phyloP scores from a whole-genome alignment of 768 basidiomycete species.

The Dioszegia hungarica region DNA sequence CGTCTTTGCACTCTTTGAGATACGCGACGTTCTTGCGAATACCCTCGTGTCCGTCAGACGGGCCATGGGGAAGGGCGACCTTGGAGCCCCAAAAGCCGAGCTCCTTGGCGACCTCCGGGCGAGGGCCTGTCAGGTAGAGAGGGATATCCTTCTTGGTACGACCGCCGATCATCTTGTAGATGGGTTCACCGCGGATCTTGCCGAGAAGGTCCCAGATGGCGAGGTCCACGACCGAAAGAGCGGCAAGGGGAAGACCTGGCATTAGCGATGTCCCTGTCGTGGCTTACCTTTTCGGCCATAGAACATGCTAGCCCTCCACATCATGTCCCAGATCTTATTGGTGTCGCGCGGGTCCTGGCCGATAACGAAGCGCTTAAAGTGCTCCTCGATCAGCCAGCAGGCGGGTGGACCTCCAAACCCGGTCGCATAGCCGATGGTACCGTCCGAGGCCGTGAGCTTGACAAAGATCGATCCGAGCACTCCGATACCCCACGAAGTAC shows the following conservation, averaged over 20 bases:
- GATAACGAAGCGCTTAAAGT: conserved; percentile 50
- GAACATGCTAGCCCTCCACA: conserved; percentile 50
- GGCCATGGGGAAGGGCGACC: conserved; percentile 50
- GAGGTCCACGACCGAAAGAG: conserved; percentile 50
- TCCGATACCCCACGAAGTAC: conserved; percentile 51
- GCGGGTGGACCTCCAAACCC: conserved; percentile 50
- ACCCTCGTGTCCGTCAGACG: conserved; percentile 47
- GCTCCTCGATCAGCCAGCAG: conserved; percentile 51
- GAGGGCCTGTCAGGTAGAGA: conserved; percentile 50
- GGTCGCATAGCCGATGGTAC: conserved; percentile 50
- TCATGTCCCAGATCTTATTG: conserved; percentile 51
- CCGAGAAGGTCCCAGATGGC: conserved; percentile 52
- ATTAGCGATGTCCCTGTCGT: neutral
- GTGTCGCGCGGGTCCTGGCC: conserved; percentile 51
- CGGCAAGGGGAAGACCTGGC: conserved; percentile 47
- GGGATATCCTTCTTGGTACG: conserved; percentile 50
- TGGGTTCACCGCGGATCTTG: conserved; percentile 50
- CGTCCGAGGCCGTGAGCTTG: conserved; percentile 50
- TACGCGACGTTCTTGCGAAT: conserved; percentile 50
- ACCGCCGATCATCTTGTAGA: conserved; percentile 52
- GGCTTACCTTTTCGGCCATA: conserved; percentile 49
- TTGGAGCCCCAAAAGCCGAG: conserved; percentile 51
- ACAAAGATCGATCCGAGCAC: conserved; percentile 51
- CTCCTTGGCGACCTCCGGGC: conserved; percentile 45
- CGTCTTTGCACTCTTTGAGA: conserved; percentile 42